A percentile compares a stretch with the other conserved stretches of the same genome.
Evolutionary conservation across 805 yeast species (phyloP).

Genomic region (Ogataea degrootiae): DNA sequence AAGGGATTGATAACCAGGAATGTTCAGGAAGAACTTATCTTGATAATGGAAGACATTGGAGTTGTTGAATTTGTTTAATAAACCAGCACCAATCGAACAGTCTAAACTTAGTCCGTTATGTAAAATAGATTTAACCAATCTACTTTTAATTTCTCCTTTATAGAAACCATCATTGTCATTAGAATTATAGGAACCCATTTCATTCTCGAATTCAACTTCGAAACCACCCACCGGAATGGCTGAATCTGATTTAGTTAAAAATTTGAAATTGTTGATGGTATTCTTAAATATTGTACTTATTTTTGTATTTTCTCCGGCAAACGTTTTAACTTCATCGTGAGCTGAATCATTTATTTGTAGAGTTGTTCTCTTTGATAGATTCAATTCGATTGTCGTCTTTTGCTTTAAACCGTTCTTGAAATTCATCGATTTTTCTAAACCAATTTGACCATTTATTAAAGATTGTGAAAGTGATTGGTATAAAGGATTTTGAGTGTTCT

Average conservation of each 20-base stretch:
- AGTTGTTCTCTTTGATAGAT: constrained; percentile 53
- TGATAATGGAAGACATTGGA: constrained; percentile 47
- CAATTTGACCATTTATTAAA: constrained; percentile 45
- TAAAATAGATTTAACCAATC: constrained; percentile 37
- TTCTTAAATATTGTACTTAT: constrained; percentile 36
- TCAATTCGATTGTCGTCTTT: constrained; percentile 42
- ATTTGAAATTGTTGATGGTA: constrained; percentile 39
- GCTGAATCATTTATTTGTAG: constrained; percentile 48
- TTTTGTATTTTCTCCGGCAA: constrained; percentile 62
- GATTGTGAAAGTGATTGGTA: constrained; percentile 49
- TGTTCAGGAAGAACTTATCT: constrained; percentile 73
- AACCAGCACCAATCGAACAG: constrained; percentile 50
- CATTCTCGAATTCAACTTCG: constrained; percentile 37
- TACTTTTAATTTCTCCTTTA: constrained; percentile 31
- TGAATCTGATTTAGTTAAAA: constrained; percentile 26
- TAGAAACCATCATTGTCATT: constrained; percentile 28
- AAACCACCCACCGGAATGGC: constrained; percentile 45
- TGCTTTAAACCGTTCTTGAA: not conserved
- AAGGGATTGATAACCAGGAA: constrained; percentile 15
- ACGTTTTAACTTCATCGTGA: constrained; percentile 49
- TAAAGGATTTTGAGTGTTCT: constrained; percentile 47
- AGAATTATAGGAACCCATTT: constrained; percentile 30
- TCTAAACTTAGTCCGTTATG: constrained; percentile 45
- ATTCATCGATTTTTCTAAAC: constrained; percentile 32
- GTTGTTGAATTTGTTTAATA: constrained; percentile 37